Conservation (phyloP, 345 rosid genomes). For the Pistacia atlantica region DNA sequence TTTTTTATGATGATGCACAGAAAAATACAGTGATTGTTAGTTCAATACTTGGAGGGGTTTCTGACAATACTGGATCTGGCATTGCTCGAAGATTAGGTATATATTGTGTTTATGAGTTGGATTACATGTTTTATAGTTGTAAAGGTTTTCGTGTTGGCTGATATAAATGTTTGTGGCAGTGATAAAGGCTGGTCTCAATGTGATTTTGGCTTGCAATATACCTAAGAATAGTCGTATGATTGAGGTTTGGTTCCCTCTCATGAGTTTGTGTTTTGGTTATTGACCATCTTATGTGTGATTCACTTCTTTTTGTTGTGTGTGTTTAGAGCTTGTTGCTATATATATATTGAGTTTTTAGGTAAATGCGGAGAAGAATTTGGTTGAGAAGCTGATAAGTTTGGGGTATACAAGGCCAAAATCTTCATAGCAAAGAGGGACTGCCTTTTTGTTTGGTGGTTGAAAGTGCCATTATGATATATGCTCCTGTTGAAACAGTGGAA, state of each 20-base stretch:
- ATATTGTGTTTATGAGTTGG: not conserved
- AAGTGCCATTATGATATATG: not conserved
- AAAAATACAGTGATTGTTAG: slow-evolving; percentile 68
- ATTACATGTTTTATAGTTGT: not conserved
- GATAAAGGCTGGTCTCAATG: slow-evolving; percentile 78
- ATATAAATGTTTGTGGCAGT: slow-evolving; percentile 42
- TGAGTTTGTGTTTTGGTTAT: not conserved
- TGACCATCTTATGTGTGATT: not conserved
- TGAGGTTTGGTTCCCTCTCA: slow-evolving; percentile 47
- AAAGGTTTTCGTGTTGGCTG: not conserved
- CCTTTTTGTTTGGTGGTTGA: not conserved
- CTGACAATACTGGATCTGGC: slow-evolving; percentile 88
- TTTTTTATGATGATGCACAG: slow-evolving; percentile 30
- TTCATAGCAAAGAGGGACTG: not conserved
- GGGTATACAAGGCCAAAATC: slow-evolving; percentile 60
- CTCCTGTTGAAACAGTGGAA: not conserved
- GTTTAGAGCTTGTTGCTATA: too few relatives aligned
- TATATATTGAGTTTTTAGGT: slow-evolving; percentile 44
- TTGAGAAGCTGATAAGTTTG: slow-evolving; percentile 68
- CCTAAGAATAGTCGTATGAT: slow-evolving; percentile 84
- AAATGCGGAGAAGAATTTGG: slow-evolving; percentile 73
- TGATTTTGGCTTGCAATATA: slow-evolving; percentile 78
- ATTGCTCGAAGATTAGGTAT: slow-evolving; percentile 88
- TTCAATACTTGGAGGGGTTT: slow-evolving; percentile 74
- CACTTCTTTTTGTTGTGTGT: not conserved